A percentile compares a stretch with the other conserved stretches of the same genome.
phyloP scores from a whole-genome alignment of 352 stramenopile genomes.

The Phytophthora rubi region DNA sequence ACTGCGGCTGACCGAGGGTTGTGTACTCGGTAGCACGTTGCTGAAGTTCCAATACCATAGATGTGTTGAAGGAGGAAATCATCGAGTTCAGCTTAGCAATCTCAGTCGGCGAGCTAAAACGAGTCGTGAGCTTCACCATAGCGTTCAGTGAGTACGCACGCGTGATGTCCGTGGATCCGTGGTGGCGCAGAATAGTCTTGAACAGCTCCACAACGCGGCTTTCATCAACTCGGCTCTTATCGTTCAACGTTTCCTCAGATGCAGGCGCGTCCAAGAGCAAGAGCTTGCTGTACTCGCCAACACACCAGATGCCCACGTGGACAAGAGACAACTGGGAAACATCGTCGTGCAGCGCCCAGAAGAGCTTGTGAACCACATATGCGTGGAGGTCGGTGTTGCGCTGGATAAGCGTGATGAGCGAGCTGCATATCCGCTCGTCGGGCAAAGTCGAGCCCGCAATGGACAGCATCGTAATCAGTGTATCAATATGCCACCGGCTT shows the following conservation, averaged over 20 bases:
- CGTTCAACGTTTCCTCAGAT: conserved; percentile 66
- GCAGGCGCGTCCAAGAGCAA: conserved; percentile 76
- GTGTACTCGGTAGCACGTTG: conserved; percentile 96
- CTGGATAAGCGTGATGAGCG: conserved; percentile 97
- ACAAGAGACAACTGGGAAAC: conserved; percentile 95
- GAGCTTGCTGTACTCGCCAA: conserved; percentile 97
- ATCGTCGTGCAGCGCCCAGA: conserved; percentile 96
- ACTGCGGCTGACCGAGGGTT: conserved; percentile 84
- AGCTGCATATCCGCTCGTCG: conserved; percentile 94
- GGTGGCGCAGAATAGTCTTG: conserved; percentile 80
- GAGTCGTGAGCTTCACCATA: conserved; percentile 96
- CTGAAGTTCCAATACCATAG: conserved; percentile 96
- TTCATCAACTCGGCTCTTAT: conserved; percentile 77
- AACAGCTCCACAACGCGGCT: conserved; percentile 75
- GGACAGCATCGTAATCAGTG: conserved; percentile 98
- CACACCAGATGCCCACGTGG: conserved; percentile 98
- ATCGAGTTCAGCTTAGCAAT: conserved; percentile 84
- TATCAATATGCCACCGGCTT: conserved; percentile 95
- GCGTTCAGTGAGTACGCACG: conserved; percentile 88
- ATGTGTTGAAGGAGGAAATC: conserved; percentile 91
- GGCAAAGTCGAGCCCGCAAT: conserved; percentile 95
- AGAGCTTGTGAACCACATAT: conserved; percentile 98
- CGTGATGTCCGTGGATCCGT: conserved; percentile 83
- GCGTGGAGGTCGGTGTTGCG: conserved; percentile 88
- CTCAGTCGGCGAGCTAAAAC: conserved; percentile 81